A percentile compares a stretch with the other conserved stretches of the same genome.
phyloP scores from a whole-genome alignment of 805 yeast species.

The Candida ficus region DNA sequence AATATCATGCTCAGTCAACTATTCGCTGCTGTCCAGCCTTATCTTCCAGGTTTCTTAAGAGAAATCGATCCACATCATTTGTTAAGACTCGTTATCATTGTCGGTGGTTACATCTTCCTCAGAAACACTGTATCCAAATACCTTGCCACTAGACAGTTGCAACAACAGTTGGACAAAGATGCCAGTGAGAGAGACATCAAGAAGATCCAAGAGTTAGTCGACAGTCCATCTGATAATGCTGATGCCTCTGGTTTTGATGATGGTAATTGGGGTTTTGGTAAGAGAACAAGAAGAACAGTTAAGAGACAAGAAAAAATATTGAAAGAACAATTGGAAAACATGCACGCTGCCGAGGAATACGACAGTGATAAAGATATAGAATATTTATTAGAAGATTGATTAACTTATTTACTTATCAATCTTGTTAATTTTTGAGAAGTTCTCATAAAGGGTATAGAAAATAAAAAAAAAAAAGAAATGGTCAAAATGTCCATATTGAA shows the following conservation, averaged over 20 bases:
- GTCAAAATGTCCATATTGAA: too few relatives aligned
- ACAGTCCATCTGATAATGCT: constrained; percentile 33
- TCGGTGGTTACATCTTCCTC: constrained; percentile 59
- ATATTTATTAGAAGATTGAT: constrained; percentile 50
- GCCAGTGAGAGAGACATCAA: constrained; percentile 34
- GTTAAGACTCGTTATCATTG: constrained; percentile 42
- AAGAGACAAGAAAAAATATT: constrained; percentile 50
- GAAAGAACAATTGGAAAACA: constrained; percentile 42
- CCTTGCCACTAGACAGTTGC: constrained; percentile 54
- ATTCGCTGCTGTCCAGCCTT: constrained; percentile 4
- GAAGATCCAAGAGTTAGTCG: constrained; percentile 28
- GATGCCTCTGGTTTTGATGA: constrained; percentile 34
- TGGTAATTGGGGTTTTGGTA: constrained; percentile 72
- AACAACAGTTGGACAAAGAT: constrained; percentile 45
- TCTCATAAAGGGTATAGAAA: too few relatives aligned
- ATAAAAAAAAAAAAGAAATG: too few relatives aligned
- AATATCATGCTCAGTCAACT: too few relatives aligned
- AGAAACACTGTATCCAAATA: constrained; percentile 53
- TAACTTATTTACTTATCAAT: constrained; percentile 11
- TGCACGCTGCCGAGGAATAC: constrained; percentile 35
- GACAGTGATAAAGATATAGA: constrained; percentile 65
- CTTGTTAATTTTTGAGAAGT: too few relatives aligned
- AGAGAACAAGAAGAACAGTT: constrained; percentile 57
- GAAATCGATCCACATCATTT: constrained; percentile 42
- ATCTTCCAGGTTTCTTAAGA: constrained; percentile 25